These are phyloP conservation scores for Dictyostelium intermedium DNA, from an alignment of 78 protist species.

Conservation along the genomic window DNA sequence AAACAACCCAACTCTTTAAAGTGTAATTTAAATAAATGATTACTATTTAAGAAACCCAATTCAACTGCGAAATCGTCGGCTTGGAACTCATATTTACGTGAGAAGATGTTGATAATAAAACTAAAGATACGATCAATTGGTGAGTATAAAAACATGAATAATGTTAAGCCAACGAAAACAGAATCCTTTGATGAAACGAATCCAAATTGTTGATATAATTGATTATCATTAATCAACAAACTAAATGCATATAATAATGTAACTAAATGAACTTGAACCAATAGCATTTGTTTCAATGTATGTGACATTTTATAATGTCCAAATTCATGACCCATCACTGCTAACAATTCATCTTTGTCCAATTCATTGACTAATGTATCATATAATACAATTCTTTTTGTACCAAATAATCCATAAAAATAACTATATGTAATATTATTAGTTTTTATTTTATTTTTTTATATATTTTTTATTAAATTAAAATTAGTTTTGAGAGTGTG, in stretches of 20 bases:
- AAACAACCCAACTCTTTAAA: constrained; percentile 29
- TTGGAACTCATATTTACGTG: constrained; percentile 84
- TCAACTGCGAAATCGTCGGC: constrained; percentile 73
- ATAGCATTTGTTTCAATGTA: constrained; percentile 38
- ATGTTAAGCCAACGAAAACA: constrained; percentile 59
- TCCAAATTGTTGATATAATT: constrained; percentile 80
- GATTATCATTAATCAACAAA: constrained; percentile 38
- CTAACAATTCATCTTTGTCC: constrained; percentile 45
- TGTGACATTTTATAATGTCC: constrained; percentile 89
- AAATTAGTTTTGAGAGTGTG: too few species aligned
- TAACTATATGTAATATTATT: constrained; percentile 35
- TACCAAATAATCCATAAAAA: constrained; percentile 88
- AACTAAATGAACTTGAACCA: constrained; percentile 18
- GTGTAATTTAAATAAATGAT: constrained; percentile 42
- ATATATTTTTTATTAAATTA: background rate
- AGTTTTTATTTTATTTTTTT: background rate
- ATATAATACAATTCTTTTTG: constrained; percentile 91
- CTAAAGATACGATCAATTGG: constrained; percentile 76
- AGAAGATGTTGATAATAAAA: constrained; percentile 38
- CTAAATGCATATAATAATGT: constrained; percentile 56
- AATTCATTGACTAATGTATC: constrained; percentile 89
- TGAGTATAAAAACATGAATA: constrained; percentile 61
- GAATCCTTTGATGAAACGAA: constrained; percentile 15
- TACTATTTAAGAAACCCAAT: constrained; percentile 16
- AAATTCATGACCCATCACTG: constrained; percentile 91